Evolutionary conservation across 768 basidiomycete genomes (phyloP), one percentile per base, ranked within the genome.

Genomic region (Pholiota conissans): DNA sequence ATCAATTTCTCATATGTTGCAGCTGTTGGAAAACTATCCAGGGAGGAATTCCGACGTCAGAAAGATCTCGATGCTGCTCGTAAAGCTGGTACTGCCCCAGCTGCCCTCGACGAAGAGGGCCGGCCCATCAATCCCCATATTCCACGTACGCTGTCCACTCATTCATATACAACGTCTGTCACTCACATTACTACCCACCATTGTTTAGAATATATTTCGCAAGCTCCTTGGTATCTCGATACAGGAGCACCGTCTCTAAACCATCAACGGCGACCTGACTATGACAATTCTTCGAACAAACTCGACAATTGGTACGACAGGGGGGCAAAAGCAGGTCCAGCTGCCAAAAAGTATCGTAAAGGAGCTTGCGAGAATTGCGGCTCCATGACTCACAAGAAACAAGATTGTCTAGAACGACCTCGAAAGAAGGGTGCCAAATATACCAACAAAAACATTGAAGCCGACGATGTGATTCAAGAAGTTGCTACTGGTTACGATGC

Each of bases 351-450:
- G 73, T 99, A 90, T 70, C 85, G 97, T 62, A 95, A 96, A 69
- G 97, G 97, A 30, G 97, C 97, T 27, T 99, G 97, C 77, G 95
- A 98, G 77, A 99, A 99, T 68, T 99, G 97, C 63, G 97, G 97
- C 57, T 91, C 97, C 16, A 89, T 98, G 82, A 93, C 94, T 0
- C 97, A 99, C 77, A 89, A 90, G 71, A 83, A 79, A 59, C 78
- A 84, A 67, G 97, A 99, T 69, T 99, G 97, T 72, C 81, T 98
- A 47, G 97, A 99, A 72, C 87, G 97, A 57, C 97, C 97, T 35
- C 85, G 97, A 57, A 95, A 93, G 80, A 92, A 92, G 70, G 96
- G 96, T 40, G 97, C 97, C 49, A 97, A 88, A 73, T 98, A 79
- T 71, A 93, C 95, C 48, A 90, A 89, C 74, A 89, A 84, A 72